Conservation (phyloP, 192 early-diverging fungal species). For the Entrophospora sp. region DNA sequence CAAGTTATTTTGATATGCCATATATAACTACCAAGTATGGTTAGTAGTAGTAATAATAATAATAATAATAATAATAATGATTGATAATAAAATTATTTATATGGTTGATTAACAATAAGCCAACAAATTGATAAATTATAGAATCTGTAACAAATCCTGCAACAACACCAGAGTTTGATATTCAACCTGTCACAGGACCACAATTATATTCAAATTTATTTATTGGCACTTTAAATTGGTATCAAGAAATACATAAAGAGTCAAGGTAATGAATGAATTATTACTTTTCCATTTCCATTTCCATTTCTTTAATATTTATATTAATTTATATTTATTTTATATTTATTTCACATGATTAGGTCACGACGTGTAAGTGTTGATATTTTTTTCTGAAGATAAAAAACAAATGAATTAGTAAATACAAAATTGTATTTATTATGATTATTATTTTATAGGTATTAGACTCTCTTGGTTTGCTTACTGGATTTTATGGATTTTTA, state of each 20-base stretch:
- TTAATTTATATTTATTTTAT: not conserved
- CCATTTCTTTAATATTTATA: not conserved
- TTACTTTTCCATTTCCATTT: not conserved
- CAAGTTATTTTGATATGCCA: not conserved
- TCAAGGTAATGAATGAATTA: not conserved
- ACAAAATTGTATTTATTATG: not conserved
- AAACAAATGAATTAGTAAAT: no score
- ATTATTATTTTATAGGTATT: not conserved
- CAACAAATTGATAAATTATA: no score
- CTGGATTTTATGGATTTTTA: conserved; percentile 14
- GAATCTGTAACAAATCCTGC: conserved; percentile 10
- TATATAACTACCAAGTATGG: conserved; percentile 13
- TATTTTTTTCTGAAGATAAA: no score
- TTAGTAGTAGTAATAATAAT: not conserved
- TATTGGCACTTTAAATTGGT: conserved; percentile 18
- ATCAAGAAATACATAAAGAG: not conserved
- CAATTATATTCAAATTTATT: conserved; percentile 17
- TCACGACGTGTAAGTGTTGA: not conserved
- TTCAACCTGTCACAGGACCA: not conserved
- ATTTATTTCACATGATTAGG: not conserved
- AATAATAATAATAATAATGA: not conserved
- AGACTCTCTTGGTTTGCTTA: conserved; percentile 2
- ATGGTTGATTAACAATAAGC: no score
- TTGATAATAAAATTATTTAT: not conserved
- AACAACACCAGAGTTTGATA: not conserved